Base-by-base conservation (phyloP, 306 rosid genomes). In the Cicer judaicum region DNA sequence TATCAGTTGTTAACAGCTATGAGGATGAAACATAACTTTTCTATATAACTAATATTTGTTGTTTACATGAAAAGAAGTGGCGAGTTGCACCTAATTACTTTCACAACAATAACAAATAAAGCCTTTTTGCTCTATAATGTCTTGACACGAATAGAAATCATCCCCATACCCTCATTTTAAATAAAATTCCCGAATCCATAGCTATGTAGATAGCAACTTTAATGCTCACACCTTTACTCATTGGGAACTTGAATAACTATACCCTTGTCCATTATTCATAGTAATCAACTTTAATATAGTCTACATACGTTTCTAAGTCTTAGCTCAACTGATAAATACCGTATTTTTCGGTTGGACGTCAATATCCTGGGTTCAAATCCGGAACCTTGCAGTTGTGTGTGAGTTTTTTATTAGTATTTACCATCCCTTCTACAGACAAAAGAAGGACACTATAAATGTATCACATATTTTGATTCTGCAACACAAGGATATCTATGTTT, bases 81-180 rank as follows among this genome's bases (percentile, higher is more conserved):
- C 10, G 15, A 59, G 34, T 34, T 8, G 15, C 8, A 56, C 13
- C 63, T 55, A 19, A 19, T 55, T 55, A 59, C 65, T 59, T 29
- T 29, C 65, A 29, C 43, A 59, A 29, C 42, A 59, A 29, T 29
- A 60, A 60, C 43, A 60, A 29, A 24, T 21, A 57, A 11, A 24
- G 64, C 40, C 41, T 57, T 57, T 56, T 57, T 57, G 64, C 15
- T 55, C 62, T 54, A 55, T 55, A 34, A 9, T 55, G 38, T 55
- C 13, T n/a, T 56, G 10, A 14, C 63, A 21, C 40, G 39, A 56
- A 38, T 10, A 29, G 21, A 14, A 18, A 19, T 54, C 10, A 54
- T 54, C 60, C 18, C 54, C 54, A 6, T 49, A 49, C 54, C 54
- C 54, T 2, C 2, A 6, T n/a, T 49, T 49, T 49, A 49, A 49